These are phyloP conservation scores for Linnemannia elongata DNA, from an alignment of 192 early-diverging fungal genomes.

Conservation along the genomic window DNA sequence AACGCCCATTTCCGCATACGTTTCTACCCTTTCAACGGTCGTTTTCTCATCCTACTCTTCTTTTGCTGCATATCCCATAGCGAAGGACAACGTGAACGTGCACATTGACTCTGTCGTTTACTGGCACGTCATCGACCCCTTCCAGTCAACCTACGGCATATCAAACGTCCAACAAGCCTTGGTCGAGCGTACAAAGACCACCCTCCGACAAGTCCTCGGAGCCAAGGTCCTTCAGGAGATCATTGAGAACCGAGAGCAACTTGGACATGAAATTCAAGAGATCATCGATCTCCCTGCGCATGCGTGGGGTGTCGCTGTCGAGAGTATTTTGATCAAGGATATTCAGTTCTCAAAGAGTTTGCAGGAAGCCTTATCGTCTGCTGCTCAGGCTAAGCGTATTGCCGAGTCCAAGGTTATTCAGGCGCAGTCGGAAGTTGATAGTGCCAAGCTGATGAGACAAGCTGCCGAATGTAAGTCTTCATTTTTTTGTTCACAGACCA, in stretches of 20 bases:
- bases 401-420: slow-evolving; percentile 93
- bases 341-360: slow-evolving; percentile 79
- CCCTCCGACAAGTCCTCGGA: slow-evolving; percentile 88
- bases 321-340: slow-evolving; percentile 93
- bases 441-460: slow-evolving; percentile 92
- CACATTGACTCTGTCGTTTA: slow-evolving; percentile 89
- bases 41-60: not conserved
- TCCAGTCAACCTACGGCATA: slow-evolving; percentile 81
- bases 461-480: slow-evolving; percentile 77
- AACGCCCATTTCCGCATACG: not conserved
- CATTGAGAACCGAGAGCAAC: slow-evolving; percentile 89
- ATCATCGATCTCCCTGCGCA: slow-evolving; percentile 87
- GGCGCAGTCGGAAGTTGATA: slow-evolving; percentile 87
- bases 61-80: not conserved
- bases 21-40: not conserved
- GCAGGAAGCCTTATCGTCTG: slow-evolving; percentile 86
- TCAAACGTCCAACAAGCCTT: slow-evolving; percentile 81
- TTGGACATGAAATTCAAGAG: slow-evolving; percentile 86
- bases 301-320: slow-evolving; percentile 83
- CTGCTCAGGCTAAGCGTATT: slow-evolving; percentile 89
- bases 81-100: slow-evolving; percentile 74
- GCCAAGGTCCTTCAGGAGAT: slow-evolving; percentile 84
- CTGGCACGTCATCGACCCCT: slow-evolving; percentile 87
- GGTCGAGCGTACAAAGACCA: slow-evolving; percentile 92
- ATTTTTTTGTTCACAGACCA: not conserved